Evolutionary conservation across 2,329 filamentous ascomycete species (phyloP).

Genomic region (Orbilia ellipsospora): DNA sequence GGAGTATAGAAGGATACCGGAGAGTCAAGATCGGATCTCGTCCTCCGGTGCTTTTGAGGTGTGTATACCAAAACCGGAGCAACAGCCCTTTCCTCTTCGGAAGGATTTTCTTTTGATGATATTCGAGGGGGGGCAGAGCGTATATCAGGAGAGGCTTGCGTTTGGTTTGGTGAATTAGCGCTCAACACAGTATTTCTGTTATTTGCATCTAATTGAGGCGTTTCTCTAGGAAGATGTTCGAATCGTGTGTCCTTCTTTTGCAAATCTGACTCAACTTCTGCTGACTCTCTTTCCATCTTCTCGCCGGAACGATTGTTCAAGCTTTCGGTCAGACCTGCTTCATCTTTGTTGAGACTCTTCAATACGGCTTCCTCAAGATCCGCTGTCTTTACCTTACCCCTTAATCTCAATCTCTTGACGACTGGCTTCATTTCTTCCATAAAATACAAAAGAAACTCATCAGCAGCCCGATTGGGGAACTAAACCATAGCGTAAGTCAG

Average conservation of each 20-base stretch:
- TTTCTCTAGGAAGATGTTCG: slow-evolving; percentile 16
- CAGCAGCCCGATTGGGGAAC: slow-evolving; percentile 21
- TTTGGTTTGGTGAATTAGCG: neutral
- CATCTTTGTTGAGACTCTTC: slow-evolving; percentile 2
- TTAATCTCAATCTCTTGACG: slow-evolving; percentile 29
- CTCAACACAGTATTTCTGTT: neutral
- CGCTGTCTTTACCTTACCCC: slow-evolving; percentile 7
- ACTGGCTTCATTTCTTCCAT: slow-evolving; percentile 34
- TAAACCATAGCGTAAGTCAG: neutral
- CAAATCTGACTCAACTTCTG: neutral
- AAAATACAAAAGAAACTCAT: slow-evolving; percentile 31
- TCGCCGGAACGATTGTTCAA: neutral
- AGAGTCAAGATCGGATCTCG: neutral
- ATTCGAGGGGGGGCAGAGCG: neutral
- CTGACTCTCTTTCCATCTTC: neutral
- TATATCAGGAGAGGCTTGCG: neutral
- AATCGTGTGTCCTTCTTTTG: slow-evolving; percentile 29
- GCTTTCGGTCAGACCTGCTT: neutral
- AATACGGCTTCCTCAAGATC: slow-evolving; percentile 34
- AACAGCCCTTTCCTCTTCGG: neutral
- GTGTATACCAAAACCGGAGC: slow-evolving; percentile 34
- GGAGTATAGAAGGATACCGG: slow-evolving; percentile 19
- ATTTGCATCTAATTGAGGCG: neutral
- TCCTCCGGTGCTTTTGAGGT: slow-evolving; percentile 16
- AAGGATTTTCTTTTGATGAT: neutral